phyloP scores from a whole-genome alignment of 345 rosid species.

The Bruguiera gymnorhiza region DNA sequence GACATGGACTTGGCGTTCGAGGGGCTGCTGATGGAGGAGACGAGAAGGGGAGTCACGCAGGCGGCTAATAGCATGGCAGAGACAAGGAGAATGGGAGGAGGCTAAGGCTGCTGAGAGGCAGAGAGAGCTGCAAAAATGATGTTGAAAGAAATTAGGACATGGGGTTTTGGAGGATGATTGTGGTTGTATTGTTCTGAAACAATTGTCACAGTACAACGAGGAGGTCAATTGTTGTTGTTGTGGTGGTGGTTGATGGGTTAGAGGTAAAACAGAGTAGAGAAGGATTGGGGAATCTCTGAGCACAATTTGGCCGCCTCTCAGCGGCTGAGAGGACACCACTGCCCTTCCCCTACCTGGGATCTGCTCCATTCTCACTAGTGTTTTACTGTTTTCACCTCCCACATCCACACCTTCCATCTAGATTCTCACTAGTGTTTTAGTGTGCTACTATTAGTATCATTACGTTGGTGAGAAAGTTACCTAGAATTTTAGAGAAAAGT shows the following conservation, averaged over 20 bases:
- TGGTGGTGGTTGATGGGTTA: conserved; percentile 2
- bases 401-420: conserved; percentile 15
- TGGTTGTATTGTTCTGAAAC: conserved; percentile 42
- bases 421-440: too few species aligned
- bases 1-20: conserved; percentile 61
- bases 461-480: too few species aligned
- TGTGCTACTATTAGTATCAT: too few species aligned
- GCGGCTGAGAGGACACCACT: conserved; percentile 50
- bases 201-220: conserved; percentile 48
- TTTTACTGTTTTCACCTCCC: conserved; percentile 5
- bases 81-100: conserved; percentile 60
- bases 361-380: conserved; percentile 43
- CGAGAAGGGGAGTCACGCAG: conserved; percentile 30
- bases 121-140: conserved; percentile 45
- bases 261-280: conserved; percentile 66
- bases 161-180: conserved; percentile 15
- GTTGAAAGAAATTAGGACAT: conserved; percentile 47
- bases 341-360: conserved; percentile 66
- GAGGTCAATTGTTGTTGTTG: neutral
- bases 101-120: conserved; percentile 39
- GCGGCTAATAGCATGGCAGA: conserved; percentile 57
- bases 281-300: conserved; percentile 74
- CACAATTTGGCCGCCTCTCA: conserved; percentile 60
- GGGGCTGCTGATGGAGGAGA: conserved; percentile 31
- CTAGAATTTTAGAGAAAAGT: too few species aligned